Evolutionary conservation across 306 rosid genomes (phyloP).

Genomic region (Vicia sativa): DNA sequence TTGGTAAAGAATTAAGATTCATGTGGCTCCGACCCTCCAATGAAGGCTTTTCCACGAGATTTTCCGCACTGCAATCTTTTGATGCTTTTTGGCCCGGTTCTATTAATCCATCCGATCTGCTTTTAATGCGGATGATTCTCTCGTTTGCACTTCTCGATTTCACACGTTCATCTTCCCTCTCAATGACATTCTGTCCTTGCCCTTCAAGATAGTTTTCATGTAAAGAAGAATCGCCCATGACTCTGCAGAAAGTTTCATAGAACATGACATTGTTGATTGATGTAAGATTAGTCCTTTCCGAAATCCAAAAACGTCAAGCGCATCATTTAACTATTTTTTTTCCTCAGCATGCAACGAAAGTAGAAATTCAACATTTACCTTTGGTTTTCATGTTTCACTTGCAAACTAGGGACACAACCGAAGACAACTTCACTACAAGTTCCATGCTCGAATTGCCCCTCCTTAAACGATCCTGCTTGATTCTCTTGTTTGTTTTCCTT

Average conservation of each 20-base stretch:
- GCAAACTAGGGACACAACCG: conserved; percentile 31
- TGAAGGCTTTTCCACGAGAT: conserved; percentile 37
- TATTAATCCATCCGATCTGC: conserved; percentile 34
- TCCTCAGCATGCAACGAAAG: conserved; percentile 31
- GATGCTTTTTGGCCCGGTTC: conserved; percentile 36
- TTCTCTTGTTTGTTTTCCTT: conserved; percentile 39
- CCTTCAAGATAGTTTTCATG: conserved; percentile 47
- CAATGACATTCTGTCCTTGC: conserved; percentile 48
- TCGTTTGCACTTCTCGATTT: conserved; percentile 38
- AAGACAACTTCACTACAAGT: conserved; percentile 44
- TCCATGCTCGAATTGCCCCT: conserved; percentile 42
- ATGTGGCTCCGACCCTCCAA: not conserved
- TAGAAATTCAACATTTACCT: conserved; percentile 42
- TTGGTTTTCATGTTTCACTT: conserved; percentile 45
- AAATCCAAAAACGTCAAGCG: conserved; percentile 29
- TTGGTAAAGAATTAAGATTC: conserved; percentile 33
- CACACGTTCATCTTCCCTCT: conserved; percentile 45
- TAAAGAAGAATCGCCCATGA: conserved; percentile 35
- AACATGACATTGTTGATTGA: conserved; percentile 29
- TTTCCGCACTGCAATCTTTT: conserved; percentile 36
- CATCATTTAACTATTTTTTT: conserved; percentile 24
- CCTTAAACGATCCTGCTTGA: conserved; percentile 39
- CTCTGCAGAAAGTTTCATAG: conserved; percentile 38
- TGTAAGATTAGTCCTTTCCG: not conserved
- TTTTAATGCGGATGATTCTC: conserved; percentile 25